Base-by-base conservation (phyloP, 2,329 filamentous ascomycete species). In the Calonectria multiphialidica region DNA sequence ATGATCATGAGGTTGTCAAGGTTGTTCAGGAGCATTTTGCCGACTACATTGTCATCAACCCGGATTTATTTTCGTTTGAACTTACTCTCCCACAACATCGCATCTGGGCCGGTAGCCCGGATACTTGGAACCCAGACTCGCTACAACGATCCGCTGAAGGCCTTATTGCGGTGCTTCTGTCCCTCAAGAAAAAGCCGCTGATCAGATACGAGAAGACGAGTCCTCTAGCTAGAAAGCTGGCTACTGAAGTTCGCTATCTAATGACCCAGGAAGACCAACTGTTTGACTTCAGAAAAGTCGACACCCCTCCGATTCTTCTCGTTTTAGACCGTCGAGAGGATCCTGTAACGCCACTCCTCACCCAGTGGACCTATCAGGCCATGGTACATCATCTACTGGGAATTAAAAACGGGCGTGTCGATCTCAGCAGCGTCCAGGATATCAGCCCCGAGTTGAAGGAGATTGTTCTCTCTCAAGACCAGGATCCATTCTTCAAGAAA, bases 351-450 rank as follows among this genome's bases (percentile, higher is more conserved):
- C 97, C 97, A 0, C 87, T 99, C 13, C 89, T 99, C 61, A 98
- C 95, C 3, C 97, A 99, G 82, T 99, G 97, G 97, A 99, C 97
- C 30, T 99, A 99, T 81, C 97, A 99, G 84, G 97, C 97, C n/a
- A 99, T 99, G 96, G 97, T 99, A 0, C 97, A 99, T 82, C 97
- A 99, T 80, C 86, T 98, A 2, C 88, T 99, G 15, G 97, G 97
- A 6, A 98, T 99, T 76, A 91, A 94, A 71, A 98, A 98, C 82
- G 97, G 97, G n/a, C 91, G 96, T 63, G 97, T 99, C 0, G 94
- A 98, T 80, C 87, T 99, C 40, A 93, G 93, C 74, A 90, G 94
- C 68, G 92, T 98, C 0, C 94, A 94, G 15, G 95, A 98, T 67
- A 91, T 97, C 68, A 89, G 94, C 18, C 93, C 95, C 1, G 96